Conservation (phyloP, 1,139 yeast genomes). For the Dujonia santamariae region DNA sequence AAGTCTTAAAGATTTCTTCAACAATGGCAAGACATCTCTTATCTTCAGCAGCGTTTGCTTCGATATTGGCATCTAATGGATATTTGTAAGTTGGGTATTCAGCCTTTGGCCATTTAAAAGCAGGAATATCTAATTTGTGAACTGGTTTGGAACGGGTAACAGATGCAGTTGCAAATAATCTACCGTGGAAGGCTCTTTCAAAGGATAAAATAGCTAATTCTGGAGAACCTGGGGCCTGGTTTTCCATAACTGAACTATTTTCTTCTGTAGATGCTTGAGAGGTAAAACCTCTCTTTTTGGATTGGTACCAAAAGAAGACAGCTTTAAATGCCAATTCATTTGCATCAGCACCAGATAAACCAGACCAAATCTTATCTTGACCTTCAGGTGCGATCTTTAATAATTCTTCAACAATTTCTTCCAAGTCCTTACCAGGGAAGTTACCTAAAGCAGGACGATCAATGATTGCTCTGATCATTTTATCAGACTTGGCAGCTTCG, state of each 20-base stretch:
- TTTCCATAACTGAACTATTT: conserved; percentile 58
- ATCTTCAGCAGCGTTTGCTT: conserved; percentile 62
- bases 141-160: conserved; percentile 80
- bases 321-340: conserved; percentile 84
- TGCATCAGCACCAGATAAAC: conserved; percentile 80
- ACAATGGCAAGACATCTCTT: conserved; percentile 59
- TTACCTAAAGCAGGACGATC: conserved; percentile 79
- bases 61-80: conserved; percentile 59
- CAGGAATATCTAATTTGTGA: conserved; percentile 80
- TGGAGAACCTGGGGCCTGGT: conserved; percentile 72
- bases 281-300: conserved; percentile 52
- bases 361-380: conserved; percentile 68
- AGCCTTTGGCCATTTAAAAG: conserved; percentile 87
- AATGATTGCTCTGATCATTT: conserved; percentile 64
- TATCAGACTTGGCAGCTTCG: conserved; percentile 59
- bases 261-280: conserved; percentile 58
- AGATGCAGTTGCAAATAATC: conserved; percentile 76
- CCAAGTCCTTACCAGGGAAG: conserved; percentile 65
- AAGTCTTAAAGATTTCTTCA: conserved; percentile 52
- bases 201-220: conserved; percentile 72
- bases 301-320: conserved; percentile 73
- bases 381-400: conserved; percentile 71
- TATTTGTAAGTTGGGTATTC: conserved; percentile 73
- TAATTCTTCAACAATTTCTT: conserved; percentile 53
- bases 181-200: conserved; percentile 77